Base-by-base conservation (phyloP, 768 basidiomycete species). In the Lactarius trivialis region DNA sequence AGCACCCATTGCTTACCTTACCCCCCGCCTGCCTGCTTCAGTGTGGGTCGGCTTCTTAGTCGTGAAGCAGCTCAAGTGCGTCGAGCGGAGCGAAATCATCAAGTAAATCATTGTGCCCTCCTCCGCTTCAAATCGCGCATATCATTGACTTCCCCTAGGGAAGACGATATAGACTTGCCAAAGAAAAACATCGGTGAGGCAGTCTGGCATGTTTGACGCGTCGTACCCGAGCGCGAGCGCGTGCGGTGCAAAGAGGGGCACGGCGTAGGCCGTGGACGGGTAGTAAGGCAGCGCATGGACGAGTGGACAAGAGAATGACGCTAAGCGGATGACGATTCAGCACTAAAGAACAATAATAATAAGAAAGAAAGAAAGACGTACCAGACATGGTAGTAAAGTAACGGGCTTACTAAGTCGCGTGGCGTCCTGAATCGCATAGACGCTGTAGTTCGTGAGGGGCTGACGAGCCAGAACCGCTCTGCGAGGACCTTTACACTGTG, bases 81-180 rank as follows among this genome's bases (percentile, higher is more conserved):
- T 99, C 24, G 90, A 93, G 71, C 75, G 90, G 24, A 93, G 91
- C 69, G 97, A 99, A 67, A 92, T 99, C 65, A 90, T 89, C 30
- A 98, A n/a, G n/a, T n/a, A n/a, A n/a, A n/a, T n/a, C n/a, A n/a
- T 3, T 19, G n/a, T 7, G 2, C 43, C 55, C 41, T 26, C 28
- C 28, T n/a, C n/a, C 36, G 4, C 26, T 30, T 24, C 37, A 19
- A 8, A n/a, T n/a, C n/a, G n/a, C n/a, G n/a, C n/a, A n/a, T n/a
- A 32, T 7, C 14, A 5, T 21, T 21, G 7, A 9, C n/a, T n/a
- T n/a, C n/a, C n/a, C n/a, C n/a, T n/a, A n/a, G n/a, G n/a, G n/a
- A 99, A 82, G 97, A 99, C 72, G 97, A 99, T 76, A 82, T 86
- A 0, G 90, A 93, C 70, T 99, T 97, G 97, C 97, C 97, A 4